Percentiles rank a stretch among this genome's conserved stretches.
Conservation (phyloP, 768 basidiomycete genomes). For the Termitomyces sp. region DNA sequence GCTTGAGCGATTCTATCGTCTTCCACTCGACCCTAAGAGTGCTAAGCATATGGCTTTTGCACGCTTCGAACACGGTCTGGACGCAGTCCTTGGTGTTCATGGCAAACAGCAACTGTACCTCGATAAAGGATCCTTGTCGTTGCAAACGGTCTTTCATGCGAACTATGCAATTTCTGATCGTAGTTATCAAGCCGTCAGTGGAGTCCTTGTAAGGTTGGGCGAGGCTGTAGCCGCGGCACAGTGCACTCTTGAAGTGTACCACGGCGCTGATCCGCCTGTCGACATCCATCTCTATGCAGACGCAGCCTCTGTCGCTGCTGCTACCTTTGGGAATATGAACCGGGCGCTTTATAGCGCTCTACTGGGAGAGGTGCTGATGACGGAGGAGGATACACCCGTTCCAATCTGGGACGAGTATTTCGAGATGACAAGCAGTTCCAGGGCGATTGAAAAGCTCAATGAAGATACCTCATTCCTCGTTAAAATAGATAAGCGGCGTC, state of each 20-base stretch:
- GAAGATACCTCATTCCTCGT: slow-evolving; percentile 28
- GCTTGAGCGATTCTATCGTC: slow-evolving; percentile 33
- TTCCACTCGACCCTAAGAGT: slow-evolving; percentile 25
- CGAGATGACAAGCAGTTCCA: slow-evolving; percentile 31
- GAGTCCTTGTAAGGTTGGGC: slow-evolving; percentile 29
- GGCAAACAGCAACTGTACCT: slow-evolving; percentile 29
- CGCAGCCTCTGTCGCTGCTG: slow-evolving; percentile 18
- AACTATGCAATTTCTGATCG: slow-evolving; percentile 29
- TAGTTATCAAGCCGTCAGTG: slow-evolving; percentile 29
- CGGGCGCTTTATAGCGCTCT: slow-evolving; percentile 30
- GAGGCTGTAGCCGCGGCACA: slow-evolving; percentile 15
- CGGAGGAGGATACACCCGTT: slow-evolving; percentile 19
- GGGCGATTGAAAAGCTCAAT: slow-evolving; percentile 32
- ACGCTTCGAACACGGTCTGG: slow-evolving; percentile 28
- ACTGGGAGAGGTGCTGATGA: slow-evolving; percentile 29
- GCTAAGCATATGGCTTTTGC: slow-evolving; percentile 37
- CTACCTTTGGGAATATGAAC: slow-evolving; percentile 31
- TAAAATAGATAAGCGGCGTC: slow-evolving; percentile 32
- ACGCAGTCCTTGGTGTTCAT: slow-evolving; percentile 24
- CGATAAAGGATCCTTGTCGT: slow-evolving; percentile 27
- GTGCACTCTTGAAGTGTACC: slow-evolving; percentile 29
- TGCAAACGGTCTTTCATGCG: slow-evolving; percentile 35
- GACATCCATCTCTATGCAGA: slow-evolving; percentile 35
- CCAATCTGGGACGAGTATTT: slow-evolving; percentile 46
- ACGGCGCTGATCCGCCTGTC: slow-evolving; percentile 22